phyloP scores from a whole-genome alignment of 2,329 filamentous ascomycete genomes.

The Phialophora chinensis region DNA sequence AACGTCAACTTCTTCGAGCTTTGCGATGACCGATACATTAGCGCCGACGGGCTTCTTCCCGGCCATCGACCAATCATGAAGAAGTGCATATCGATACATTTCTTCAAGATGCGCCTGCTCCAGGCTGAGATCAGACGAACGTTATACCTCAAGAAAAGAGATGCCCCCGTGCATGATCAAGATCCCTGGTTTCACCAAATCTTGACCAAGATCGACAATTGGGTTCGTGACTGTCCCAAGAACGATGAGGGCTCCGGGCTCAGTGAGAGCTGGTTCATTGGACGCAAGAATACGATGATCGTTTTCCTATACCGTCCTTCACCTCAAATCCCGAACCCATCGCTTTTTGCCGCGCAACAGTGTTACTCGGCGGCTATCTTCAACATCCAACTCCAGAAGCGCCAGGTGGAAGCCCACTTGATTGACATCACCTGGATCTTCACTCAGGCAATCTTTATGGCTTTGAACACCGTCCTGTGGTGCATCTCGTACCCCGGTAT shows the following conservation, averaged over 20 bases:
- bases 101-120: slow-evolving; percentile 85
- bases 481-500: slow-evolving; percentile 85
- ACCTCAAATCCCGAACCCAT: slow-evolving; percentile 87
- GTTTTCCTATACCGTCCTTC: slow-evolving; percentile 88
- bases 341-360: slow-evolving; percentile 73
- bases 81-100: slow-evolving; percentile 89
- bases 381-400: slow-evolving; percentile 80
- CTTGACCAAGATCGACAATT: slow-evolving; percentile 76
- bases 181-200: slow-evolving; percentile 89
- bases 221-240: slow-evolving; percentile 77
- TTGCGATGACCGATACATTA: slow-evolving; percentile 84
- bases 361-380: slow-evolving; percentile 84
- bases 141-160: slow-evolving; percentile 82
- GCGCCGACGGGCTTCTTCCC: slow-evolving; percentile 72
- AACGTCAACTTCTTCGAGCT: slow-evolving; percentile 85
- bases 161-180: slow-evolving; percentile 75
- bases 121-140: slow-evolving; percentile 87
- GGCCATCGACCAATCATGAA: slow-evolving; percentile 74
- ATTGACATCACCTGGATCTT: slow-evolving; percentile 95
- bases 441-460: slow-evolving; percentile 85
- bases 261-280: slow-evolving; percentile 77
- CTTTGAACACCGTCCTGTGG: slow-evolving; percentile 91
- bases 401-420: slow-evolving; percentile 75
- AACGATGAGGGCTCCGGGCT: slow-evolving; percentile 71
- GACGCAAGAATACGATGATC: slow-evolving; percentile 83